Conservation (phyloP, 495 filamentous ascomycete species). For the Daldinia loculata region DNA sequence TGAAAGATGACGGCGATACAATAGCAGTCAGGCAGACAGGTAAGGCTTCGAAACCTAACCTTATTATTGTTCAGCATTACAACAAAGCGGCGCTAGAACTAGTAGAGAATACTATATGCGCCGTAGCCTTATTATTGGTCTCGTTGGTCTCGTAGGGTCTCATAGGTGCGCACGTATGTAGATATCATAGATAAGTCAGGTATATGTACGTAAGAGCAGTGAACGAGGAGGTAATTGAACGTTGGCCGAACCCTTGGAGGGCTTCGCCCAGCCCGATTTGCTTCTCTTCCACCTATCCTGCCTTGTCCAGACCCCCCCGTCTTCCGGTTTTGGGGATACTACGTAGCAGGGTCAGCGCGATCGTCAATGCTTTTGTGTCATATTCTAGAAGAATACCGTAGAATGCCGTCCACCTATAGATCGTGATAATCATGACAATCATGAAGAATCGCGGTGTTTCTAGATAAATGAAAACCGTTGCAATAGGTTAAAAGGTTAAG, state of each 20-base stretch:
- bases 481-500: background rate
- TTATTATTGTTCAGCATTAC: conserved; percentile 9
- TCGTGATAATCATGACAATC: background rate
- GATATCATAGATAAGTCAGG: conserved; percentile 19
- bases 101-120: conserved; percentile 15
- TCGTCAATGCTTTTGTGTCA: conserved; percentile 14
- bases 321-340: conserved; percentile 3
- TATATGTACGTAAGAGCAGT: conserved; percentile 30
- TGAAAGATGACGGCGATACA: conserved; percentile 31
- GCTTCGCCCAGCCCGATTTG: conserved; percentile 34
- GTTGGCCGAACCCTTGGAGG: background rate
- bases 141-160: background rate
- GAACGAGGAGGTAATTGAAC: conserved; percentile 23
- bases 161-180: background rate
- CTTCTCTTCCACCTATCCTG: background rate
- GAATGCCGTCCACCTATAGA: background rate
- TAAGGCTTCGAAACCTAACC: conserved; percentile 37
- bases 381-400: conserved; percentile 5
- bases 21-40: conserved; percentile 8
- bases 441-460: background rate
- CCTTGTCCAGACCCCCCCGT: background rate
- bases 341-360: conserved; percentile 7
- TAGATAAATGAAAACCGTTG: background rate
- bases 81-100: conserved; percentile 35
- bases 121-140: conserved; percentile 25